Evolutionary conservation across 257 asterid genomes (phyloP), one percentile per base, ranked within the genome.

Genomic region (Forsythia viridissima): DNA sequence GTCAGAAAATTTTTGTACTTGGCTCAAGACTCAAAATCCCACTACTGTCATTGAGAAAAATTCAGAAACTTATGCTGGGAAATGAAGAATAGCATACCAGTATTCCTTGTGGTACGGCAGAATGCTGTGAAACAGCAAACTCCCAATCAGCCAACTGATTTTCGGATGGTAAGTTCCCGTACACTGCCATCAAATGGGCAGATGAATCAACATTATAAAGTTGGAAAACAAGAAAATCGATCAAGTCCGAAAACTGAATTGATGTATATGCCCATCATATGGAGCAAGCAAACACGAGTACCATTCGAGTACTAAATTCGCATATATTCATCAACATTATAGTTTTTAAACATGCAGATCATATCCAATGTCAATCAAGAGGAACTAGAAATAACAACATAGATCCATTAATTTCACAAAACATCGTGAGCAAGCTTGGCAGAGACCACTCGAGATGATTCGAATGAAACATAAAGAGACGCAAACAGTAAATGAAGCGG

Each of bases 71-170:
- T 55, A 72, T 44, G 36, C n/a, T 15, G 37, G 15, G 11, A 42
- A 55, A 38, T 41, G 72, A 34, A 75, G 72, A 43, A 7, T 66
- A 38, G 3, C 83, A 39, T 83, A 87, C 90, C 88, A 87, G 74
- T 77, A 85, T 69, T 72, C 90, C 90, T 74, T 87, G 88, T 43
- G 90, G 90, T 73, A 87, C 87, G 55, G 90, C 94, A 72, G 94
- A 90, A 81, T 95, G 52, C 57, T 59, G 72, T 34, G 74, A 66
- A 24, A 63, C 90, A 40, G 97, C 91, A 85, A 95, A 95, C 82
- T 93, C 98, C 99, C 99, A 95, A 79, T 95, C 97, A 52, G 93
- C 88, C 83, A 95, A 89, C 85, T 95, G 97, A 63, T 81, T 83
- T 88, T 92, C 90, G 55, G 99, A 88, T 36, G 99, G 99, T 77